phyloP scores from a whole-genome alignment of 2,329 filamentous ascomycete species.

The Alternaria rosae region DNA sequence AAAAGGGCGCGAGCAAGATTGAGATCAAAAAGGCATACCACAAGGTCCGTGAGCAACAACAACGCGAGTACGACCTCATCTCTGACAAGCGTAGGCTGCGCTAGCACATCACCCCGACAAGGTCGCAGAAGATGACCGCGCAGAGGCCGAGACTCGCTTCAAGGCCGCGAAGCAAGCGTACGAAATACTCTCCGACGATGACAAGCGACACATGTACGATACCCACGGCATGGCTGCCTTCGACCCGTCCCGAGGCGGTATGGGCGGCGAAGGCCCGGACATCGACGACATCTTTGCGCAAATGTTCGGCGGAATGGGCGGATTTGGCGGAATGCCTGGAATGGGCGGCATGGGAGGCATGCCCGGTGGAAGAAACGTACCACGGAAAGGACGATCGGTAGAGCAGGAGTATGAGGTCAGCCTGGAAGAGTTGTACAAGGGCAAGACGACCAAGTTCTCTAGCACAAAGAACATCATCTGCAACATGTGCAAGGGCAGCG shows the following conservation, averaged over 20 bases:
- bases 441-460: constrained; percentile 96
- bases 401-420: constrained; percentile 90
- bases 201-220: constrained; percentile 92
- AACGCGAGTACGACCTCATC: background rate
- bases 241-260: constrained; percentile 72
- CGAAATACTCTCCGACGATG: constrained; percentile 95
- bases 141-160: constrained; percentile 88
- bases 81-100: constrained; percentile 67
- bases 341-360: constrained; percentile 65
- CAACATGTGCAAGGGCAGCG: constrained; percentile 82
- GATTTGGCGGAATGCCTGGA: constrained; percentile 59
- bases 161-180: constrained; percentile 94
- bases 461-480: constrained; percentile 95
- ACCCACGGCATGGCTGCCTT: constrained; percentile 96
- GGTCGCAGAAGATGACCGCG: constrained; percentile 83
- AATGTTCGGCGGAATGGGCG: constrained; percentile 74
- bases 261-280: constrained; percentile 70
- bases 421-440: constrained; percentile 96
- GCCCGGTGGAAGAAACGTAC: constrained; percentile 57
- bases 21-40: constrained; percentile 97
- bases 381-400: constrained; percentile 79
- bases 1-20: constrained; percentile 73
- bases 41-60: constrained; percentile 67
- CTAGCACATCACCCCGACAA: constrained; percentile 94
- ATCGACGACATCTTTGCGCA: constrained; percentile 91